These are phyloP conservation scores for Artemisia argyi DNA, from an alignment of 129 eudicot genomes.

Conservation along the genomic window DNA sequence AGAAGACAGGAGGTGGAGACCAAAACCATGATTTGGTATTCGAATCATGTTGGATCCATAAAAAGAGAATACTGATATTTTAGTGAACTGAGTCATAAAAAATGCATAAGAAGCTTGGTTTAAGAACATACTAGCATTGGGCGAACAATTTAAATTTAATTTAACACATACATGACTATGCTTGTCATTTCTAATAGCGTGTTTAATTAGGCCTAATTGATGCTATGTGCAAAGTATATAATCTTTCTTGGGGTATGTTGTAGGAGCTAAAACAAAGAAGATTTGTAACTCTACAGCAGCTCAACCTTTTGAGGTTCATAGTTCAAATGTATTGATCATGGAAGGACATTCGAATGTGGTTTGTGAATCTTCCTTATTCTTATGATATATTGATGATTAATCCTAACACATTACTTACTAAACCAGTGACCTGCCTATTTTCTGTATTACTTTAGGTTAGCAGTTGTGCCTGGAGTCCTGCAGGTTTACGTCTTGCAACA, in stretches of 20 bases:
- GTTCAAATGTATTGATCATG: conserved; percentile 45
- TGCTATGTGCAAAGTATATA: conserved; percentile 16
- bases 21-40: neutral
- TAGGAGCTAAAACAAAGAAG: conserved; percentile 47
- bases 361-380: conserved; percentile 13
- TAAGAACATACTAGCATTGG: conserved; percentile 3
- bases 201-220: neutral
- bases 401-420: conserved; percentile 8
- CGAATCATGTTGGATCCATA: neutral
- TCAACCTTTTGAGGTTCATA: conserved; percentile 32
- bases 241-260: conserved; percentile 16
- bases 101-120: conserved; percentile 8
- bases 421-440: neutral
- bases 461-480: conserved; percentile 71
- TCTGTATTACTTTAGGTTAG: conserved; percentile 38
- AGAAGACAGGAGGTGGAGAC: neutral
- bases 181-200: neutral
- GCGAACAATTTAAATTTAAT: neutral
- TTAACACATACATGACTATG: neutral
- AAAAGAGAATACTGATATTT: neutral
- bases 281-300: conserved; percentile 26
- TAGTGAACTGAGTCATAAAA: neutral
- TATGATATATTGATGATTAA: conserved; percentile 1
- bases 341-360: conserved; percentile 70
- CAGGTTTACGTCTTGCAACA: conserved; percentile 59